Conservation (phyloP, 371 early-diverging fungal species). For the Cladochytrium tenue region DNA sequence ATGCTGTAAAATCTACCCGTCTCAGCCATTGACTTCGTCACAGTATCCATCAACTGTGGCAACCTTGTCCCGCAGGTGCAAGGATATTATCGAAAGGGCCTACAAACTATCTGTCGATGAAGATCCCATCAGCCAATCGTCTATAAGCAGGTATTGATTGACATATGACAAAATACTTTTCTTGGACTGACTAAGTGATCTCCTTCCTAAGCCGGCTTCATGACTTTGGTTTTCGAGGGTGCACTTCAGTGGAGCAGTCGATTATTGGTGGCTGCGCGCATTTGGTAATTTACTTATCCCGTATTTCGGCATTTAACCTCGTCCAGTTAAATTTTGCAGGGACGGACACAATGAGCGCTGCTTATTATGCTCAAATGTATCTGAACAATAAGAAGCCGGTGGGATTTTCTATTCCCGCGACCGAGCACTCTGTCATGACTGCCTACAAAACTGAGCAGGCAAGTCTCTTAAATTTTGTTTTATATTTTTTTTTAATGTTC, state of each 20-base stretch:
- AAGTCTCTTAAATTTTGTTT: constrained; percentile 11
- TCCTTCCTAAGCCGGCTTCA: constrained; percentile 62
- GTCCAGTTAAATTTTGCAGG: constrained; percentile 65
- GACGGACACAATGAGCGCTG: constrained; percentile 75
- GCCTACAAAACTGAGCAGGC: constrained; percentile 63
- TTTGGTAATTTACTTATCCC: constrained; percentile 47
- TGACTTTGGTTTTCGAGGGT: constrained; percentile 87
- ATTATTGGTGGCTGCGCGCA: constrained; percentile 81
- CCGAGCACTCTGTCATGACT: constrained; percentile 90
- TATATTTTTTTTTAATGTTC: neutral
- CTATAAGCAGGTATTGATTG: constrained; percentile 46
- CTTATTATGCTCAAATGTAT: constrained; percentile 71
- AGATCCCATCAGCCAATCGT: constrained; percentile 36
- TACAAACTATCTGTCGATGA: constrained; percentile 68
- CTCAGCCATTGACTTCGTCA: neutral
- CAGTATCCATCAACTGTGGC: constrained; percentile 83
- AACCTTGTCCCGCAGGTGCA: constrained; percentile 69
- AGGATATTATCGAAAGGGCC: constrained; percentile 54
- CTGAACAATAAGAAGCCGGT: constrained; percentile 73
- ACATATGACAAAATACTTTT: neutral
- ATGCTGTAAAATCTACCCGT: constrained; percentile 9
- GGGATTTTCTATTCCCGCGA: constrained; percentile 77
- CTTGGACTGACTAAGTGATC: neutral
- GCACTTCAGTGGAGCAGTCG: constrained; percentile 82
- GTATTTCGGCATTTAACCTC: too few relatives aligned